A percentile compares a stretch with the other conserved stretches of the same genome.
These are phyloP conservation scores for Dryadomyces sulphureus DNA, from an alignment of 2,329 filamentous ascomycete genomes.

Conservation along the genomic window DNA sequence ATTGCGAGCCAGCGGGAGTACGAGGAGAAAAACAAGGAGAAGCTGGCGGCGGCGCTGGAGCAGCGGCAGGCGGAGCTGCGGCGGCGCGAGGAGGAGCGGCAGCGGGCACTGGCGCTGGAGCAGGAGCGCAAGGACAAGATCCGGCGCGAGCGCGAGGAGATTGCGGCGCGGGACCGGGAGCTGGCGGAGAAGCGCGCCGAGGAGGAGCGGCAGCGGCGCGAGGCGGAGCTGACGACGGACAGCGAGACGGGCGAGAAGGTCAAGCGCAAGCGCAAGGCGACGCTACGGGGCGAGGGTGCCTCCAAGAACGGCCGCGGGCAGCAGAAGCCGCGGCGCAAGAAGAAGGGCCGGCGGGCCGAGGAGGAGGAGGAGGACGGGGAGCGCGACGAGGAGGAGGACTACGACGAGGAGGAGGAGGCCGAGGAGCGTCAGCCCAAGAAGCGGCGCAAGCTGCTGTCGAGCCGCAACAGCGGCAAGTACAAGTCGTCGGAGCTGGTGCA, in stretches of 20 bases:
- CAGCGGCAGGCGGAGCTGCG: constrained; percentile 67
- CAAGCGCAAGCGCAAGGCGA: constrained; percentile 54
- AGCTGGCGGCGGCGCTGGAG: constrained; percentile 66
- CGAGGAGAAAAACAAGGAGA: constrained; percentile 82
- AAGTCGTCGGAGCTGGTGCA: constrained; percentile 78
- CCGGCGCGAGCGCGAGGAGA: constrained; percentile 69
- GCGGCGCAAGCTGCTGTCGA: constrained; percentile 36
- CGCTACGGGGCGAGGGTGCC: neutral
- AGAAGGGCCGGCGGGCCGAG: constrained; percentile 21
- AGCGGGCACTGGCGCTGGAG: constrained; percentile 52
- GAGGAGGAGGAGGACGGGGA: constrained; percentile 39
- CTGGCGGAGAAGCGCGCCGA: constrained; percentile 60
- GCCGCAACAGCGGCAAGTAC: constrained; percentile 44
- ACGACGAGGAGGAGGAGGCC: constrained; percentile 11
- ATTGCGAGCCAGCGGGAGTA: constrained; percentile 78
- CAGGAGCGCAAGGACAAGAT: constrained; percentile 66
- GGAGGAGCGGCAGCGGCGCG: constrained; percentile 56
- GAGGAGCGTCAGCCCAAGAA: constrained; percentile 43
- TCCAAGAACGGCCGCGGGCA: neutral
- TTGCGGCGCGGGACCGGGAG: constrained; percentile 60
- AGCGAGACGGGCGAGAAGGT: constrained; percentile 68
- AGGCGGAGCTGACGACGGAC: constrained; percentile 70
- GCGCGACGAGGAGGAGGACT: constrained; percentile 22
- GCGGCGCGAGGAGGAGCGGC: constrained; percentile 62
- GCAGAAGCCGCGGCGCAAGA: constrained; percentile 26